These are phyloP conservation scores for Fusarium graminum DNA, from an alignment of 2,329 filamentous ascomycete genomes.

Conservation along the genomic window DNA sequence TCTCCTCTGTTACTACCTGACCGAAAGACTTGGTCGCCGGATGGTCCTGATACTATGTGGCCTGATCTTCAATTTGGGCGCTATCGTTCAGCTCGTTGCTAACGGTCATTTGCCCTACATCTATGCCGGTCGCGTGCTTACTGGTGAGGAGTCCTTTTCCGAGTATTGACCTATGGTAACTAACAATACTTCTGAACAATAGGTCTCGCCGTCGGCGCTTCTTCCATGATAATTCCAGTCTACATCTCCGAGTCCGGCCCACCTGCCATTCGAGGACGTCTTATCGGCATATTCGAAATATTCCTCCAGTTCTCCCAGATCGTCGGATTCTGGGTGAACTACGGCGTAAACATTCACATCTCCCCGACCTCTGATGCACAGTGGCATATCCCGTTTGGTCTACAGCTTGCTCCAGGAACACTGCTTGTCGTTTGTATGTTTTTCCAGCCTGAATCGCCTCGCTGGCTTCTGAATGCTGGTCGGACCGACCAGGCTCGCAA, in stretches of 20 bases:
- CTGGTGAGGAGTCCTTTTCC: neutral
- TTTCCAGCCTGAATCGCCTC: slow-evolving; percentile 7
- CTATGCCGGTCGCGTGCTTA: slow-evolving; percentile 12
- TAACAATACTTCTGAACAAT: rapidly evolving
- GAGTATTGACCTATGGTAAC: rapidly evolving
- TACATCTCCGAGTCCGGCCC: slow-evolving; percentile 28
- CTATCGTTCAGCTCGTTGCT: slow-evolving; percentile 4
- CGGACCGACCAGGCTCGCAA: slow-evolving; percentile 3
- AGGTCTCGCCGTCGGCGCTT: slow-evolving; percentile 12
- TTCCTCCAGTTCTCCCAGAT: slow-evolving; percentile 24
- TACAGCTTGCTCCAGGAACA: slow-evolving; percentile 8
- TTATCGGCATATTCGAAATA: slow-evolving; percentile 29
- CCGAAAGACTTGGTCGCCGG: slow-evolving; percentile 1
- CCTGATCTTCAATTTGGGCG: slow-evolving; percentile 8
- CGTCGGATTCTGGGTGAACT: slow-evolving; percentile 22
- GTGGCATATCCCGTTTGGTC: slow-evolving; percentile 8
- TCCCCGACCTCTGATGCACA: neutral
- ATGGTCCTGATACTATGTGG: slow-evolving; percentile 4
- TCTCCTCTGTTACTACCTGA: slow-evolving; percentile 6
- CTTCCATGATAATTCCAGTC: slow-evolving; percentile 27
- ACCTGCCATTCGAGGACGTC: slow-evolving; percentile 21
- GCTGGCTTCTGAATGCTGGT: slow-evolving; percentile 9
- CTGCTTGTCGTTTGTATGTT: slow-evolving; percentile 9
- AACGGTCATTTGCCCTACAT: slow-evolving; percentile 1
- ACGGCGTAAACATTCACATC: slow-evolving; percentile 3